Evolutionary conservation across 2,329 filamentous ascomycete species (phyloP).

Genomic region (Sordariomycetes sp.): DNA sequence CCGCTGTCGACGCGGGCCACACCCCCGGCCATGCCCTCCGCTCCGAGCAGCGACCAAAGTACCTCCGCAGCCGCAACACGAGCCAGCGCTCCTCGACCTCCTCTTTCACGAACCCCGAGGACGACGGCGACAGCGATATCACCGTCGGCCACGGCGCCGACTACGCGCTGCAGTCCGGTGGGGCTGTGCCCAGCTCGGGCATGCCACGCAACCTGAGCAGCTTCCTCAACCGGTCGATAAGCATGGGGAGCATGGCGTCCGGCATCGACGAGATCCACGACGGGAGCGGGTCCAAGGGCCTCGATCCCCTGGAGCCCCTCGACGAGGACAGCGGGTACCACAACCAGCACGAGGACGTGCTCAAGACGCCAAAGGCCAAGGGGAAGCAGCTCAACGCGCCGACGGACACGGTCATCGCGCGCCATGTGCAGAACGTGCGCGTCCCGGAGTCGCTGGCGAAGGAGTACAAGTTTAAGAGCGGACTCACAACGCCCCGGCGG

Average conservation of each 20-base stretch:
- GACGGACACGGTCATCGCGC: conserved; percentile 80
- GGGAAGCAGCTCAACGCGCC: conserved; percentile 46
- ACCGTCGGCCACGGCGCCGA: conserved; percentile 61
- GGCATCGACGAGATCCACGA: conserved; percentile 51
- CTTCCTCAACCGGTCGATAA: conserved; percentile 63
- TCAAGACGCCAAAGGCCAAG: conserved; percentile 63
- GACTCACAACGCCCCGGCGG: conserved; percentile 48
- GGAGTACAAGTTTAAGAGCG: conserved; percentile 71
- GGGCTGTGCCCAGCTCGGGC: conserved; percentile 51
- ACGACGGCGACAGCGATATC: conserved; percentile 61
- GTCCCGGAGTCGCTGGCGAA: conserved; percentile 81
- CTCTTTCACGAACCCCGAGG: conserved; percentile 45
- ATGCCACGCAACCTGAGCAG: conserved; percentile 40
- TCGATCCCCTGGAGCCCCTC: conserved; percentile 36
- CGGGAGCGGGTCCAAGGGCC: conserved; percentile 19
- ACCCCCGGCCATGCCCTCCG: conserved; percentile 36
- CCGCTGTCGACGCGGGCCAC: conserved; percentile 29
- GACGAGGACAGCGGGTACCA: conserved; percentile 31
- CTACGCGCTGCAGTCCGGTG: conserved; percentile 73
- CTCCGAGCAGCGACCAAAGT: conserved; percentile 39
- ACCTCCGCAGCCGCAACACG: conserved; percentile 43
- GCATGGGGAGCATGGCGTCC: conserved; percentile 82
- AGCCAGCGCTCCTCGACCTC: conserved; percentile 52
- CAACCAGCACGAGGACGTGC: conserved; percentile 29
- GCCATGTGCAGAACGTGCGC: conserved; percentile 81